Evolutionary conservation across 2,329 filamentous ascomycete genomes (phyloP), one percentile per base, ranked within the genome.

Genomic region (Ploettnerulaceae sp.): DNA sequence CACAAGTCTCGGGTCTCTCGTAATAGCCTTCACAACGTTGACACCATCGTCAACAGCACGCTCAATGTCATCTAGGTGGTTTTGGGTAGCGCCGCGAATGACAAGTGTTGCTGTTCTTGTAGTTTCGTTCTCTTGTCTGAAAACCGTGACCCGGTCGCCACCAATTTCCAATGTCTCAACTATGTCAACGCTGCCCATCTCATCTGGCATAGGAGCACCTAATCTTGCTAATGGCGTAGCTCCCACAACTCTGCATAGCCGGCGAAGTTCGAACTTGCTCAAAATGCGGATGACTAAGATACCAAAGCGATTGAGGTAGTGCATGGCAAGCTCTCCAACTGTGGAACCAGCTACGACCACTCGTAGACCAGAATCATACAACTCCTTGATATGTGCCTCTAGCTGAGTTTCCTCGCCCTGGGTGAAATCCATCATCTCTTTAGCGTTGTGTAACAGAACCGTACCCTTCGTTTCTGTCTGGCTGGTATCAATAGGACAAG

Each of bases 381-480:
- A 79, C 69, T 96, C 90, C 76, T 97, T 97, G 73, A 98, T 87
- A 40, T 84, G 76, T 35, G 82, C 76, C 73, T 98, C 93, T 39
- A 98, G 81, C 67, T 96, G 91, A 45, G 75, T 71, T 72, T 98
- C 93, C 72, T 98, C 93, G 53, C 93, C 94, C 74, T 90, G 95
- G 61, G 89, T 95, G 71, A 97, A 98, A 66, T 97, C 86, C 66
- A 97, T 78, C 88, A 98, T 97, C 72, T 98, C 93, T 74, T 97
- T 86, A 49, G 91, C 91, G 66, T 95, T 98, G 71, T 98, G 89
- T 61, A 98, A 71, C 42, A 98, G 77, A 34, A 98, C 93, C 8
- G 93, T 98, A 39, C 94, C 94, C 77, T 98, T 98, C 62, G 93
- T 98, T 74, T 98, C 93, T 31, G 94, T 98, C 73, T 96, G 90